phyloP scores from a whole-genome alignment of 108 stramenopile species.

The Cylindrotheca fusiformis region DNA sequence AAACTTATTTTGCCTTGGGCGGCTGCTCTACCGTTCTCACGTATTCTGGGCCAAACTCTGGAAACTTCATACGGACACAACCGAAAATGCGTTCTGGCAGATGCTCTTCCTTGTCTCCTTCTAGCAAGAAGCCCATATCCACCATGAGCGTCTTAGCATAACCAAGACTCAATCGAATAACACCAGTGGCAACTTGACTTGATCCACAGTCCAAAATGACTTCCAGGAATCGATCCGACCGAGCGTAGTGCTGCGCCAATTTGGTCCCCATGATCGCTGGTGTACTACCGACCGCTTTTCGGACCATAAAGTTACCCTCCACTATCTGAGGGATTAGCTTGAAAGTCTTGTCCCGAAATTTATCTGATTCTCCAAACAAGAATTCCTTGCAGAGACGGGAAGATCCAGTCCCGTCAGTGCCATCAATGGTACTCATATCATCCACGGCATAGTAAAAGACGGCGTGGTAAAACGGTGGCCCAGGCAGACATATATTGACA shows the following conservation, averaged over 20 bases:
- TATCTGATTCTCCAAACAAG: conserved; percentile 73
- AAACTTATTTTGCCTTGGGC: background rate
- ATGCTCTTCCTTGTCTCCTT: conserved; percentile 77
- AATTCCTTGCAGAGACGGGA: conserved; percentile 74
- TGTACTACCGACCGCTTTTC: conserved; percentile 86
- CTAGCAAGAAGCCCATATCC: conserved; percentile 89
- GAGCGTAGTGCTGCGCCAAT: conserved; percentile 66
- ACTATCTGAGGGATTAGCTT: conserved; percentile 93
- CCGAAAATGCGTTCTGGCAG: conserved; percentile 90
- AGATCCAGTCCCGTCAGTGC: conserved; percentile 65
- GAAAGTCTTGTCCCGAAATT: conserved; percentile 78
- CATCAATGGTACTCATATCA: conserved; percentile 74
- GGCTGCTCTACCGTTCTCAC: conserved; percentile 11
- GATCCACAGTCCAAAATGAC: conserved; percentile 87
- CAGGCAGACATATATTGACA: conserved; percentile 79
- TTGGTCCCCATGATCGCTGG: conserved; percentile 94
- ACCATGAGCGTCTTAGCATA: conserved; percentile 89
- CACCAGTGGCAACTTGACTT: conserved; percentile 74
- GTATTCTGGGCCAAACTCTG: conserved; percentile 21
- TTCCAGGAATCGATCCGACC: conserved; percentile 84
- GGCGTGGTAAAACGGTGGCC: conserved; percentile 72
- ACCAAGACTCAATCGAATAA: conserved; percentile 81
- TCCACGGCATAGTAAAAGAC: conserved; percentile 87
- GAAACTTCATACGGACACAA: conserved; percentile 51
- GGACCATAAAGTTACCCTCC: conserved; percentile 92